These are phyloP conservation scores for Phytophthora aleatoria DNA, from an alignment of 352 stramenopile genomes.

Conservation along the genomic window DNA sequence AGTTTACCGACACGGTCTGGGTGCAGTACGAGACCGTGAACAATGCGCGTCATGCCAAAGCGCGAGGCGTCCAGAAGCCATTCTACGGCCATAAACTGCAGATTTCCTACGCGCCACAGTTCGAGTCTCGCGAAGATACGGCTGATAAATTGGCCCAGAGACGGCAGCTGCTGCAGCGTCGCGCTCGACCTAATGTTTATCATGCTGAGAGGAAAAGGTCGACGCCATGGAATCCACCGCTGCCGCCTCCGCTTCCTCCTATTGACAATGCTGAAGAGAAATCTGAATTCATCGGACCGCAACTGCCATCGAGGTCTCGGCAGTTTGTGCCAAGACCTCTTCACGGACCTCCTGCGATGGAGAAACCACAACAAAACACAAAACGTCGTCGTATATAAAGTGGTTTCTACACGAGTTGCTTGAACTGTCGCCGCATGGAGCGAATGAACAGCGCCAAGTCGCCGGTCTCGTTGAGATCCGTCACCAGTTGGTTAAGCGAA, in stretches of 20 bases:
- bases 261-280: conserved; percentile 6
- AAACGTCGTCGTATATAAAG: conserved; percentile 55
- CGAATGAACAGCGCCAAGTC: conserved; percentile 81
- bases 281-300: conserved; percentile 54
- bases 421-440: conserved; percentile 81
- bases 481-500: conserved; percentile 51
- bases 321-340: not conserved
- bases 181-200: conserved; percentile 19
- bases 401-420: conserved; percentile 51
- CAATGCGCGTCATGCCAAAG: conserved; percentile 75
- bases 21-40: conserved; percentile 80
- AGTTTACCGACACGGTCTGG: conserved; percentile 72
- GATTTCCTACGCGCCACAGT: conserved; percentile 67
- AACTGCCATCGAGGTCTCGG: conserved; percentile 29
- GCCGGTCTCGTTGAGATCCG: conserved; percentile 62
- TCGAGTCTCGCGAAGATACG: conserved; percentile 67
- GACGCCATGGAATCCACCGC: conserved; percentile 6
- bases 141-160: conserved; percentile 60
- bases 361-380: conserved; percentile 21
- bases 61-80: conserved; percentile 54
- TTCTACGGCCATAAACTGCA: conserved; percentile 71
- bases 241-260: conserved; percentile 15
- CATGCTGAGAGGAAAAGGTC: conserved; percentile 5
- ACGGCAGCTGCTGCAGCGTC: conserved; percentile 55
- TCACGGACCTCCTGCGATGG: not conserved